These are phyloP conservation scores for Protomyces lactucae-debilis DNA, from an alignment of 1,139 yeast genomes.

Conservation along the genomic window DNA sequence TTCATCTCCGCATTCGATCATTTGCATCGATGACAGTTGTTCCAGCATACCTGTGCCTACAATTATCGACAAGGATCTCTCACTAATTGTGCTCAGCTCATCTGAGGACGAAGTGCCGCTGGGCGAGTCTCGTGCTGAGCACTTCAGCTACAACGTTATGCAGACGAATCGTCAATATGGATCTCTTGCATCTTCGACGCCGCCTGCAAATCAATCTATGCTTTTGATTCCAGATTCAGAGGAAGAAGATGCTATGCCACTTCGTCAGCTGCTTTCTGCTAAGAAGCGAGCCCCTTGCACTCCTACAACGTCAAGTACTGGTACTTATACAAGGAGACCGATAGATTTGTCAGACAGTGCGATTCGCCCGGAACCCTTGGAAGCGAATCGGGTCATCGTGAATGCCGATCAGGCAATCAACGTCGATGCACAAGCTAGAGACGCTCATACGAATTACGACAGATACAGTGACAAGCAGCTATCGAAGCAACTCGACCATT, in stretches of 20 bases:
- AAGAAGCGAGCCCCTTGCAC: neutral
- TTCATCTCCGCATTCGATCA: neutral
- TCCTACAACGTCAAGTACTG: neutral
- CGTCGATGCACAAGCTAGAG: neutral
- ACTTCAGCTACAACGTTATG: neutral
- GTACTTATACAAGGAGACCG: neutral
- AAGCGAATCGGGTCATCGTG: neutral
- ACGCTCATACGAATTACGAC: neutral
- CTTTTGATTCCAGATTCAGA: neutral
- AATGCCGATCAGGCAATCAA: neutral
- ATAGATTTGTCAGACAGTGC: neutral
- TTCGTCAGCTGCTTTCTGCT: neutral
- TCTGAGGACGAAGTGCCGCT: neutral
- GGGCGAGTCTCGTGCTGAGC: neutral
- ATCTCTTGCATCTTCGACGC: neutral
- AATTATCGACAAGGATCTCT: neutral
- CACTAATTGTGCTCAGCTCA: neutral
- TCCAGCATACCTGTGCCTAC: too few relatives aligned
- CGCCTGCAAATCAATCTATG: neutral
- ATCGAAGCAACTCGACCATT: slow-evolving; percentile 24
- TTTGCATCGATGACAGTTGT: neutral
- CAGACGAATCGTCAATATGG: neutral
- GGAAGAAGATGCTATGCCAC: neutral
- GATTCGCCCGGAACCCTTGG: neutral
- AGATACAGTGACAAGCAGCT: neutral